phyloP scores from a whole-genome alignment of 2,329 filamentous ascomycete genomes.

The Madurella fahalii region DNA sequence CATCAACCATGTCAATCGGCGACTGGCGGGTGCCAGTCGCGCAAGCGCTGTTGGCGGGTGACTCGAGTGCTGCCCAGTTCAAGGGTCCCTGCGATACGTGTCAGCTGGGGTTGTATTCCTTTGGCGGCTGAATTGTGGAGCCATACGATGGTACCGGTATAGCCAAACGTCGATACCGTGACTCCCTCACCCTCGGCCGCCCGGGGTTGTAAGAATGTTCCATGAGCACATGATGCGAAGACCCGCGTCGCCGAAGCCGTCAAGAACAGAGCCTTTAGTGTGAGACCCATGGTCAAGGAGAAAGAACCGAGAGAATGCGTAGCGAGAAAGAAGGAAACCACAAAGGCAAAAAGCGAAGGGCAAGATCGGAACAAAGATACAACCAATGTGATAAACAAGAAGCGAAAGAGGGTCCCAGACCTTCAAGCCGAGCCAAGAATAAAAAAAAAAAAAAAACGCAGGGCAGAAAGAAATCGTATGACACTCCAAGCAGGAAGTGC shows the following conservation, averaged over 20 bases:
- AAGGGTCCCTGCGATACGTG: conserved; percentile 19
- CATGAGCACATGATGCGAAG: conserved; percentile 27
- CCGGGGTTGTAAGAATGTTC: conserved; percentile 26
- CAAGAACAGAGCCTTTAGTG: conserved; percentile 19
- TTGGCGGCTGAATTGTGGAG: neutral
- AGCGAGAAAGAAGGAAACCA: neutral
- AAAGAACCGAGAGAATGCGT: neutral
- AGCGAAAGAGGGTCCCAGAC: conserved; percentile 23
- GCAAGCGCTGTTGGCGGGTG: conserved; percentile 42
- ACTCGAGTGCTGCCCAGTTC: conserved; percentile 24
- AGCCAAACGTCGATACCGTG: conserved; percentile 32
- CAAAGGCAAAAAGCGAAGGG: conserved; percentile 1
- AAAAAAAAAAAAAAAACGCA: no score
- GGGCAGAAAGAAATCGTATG: conserved; percentile 14
- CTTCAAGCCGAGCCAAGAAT: conserved; percentile 5
- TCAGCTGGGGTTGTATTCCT: neutral
- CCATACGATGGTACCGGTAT: conserved; percentile 23
- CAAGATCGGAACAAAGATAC: conserved; percentile 6
- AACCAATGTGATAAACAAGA: neutral
- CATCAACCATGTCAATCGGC: conserved; percentile 50
- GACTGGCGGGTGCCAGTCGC: conserved; percentile 51
- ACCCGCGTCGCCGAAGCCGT: conserved; percentile 25
- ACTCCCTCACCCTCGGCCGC: conserved; percentile 30
- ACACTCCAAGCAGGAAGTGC: neutral
- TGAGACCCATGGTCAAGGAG: conserved; percentile 17